Percentiles rank a stretch among this genome's conserved stretches.
These are phyloP conservation scores for Pachysolen tannophilus DNA, from an alignment of 805 yeast genomes.

Conservation along the genomic window DNA sequence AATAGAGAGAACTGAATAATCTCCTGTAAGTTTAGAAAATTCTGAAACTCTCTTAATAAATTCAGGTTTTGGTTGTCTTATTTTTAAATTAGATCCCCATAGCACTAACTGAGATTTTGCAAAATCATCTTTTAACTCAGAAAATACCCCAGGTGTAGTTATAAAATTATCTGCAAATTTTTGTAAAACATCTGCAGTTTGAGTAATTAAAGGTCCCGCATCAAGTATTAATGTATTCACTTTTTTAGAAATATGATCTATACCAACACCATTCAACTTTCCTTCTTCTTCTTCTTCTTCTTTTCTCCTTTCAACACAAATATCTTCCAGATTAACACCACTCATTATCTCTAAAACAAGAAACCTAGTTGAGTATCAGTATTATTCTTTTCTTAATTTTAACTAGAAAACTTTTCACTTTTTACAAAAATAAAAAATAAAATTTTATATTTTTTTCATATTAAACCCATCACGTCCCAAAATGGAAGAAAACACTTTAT, in stretches of 20 bases:
- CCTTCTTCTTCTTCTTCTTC: too few relatives aligned
- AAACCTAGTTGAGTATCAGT: too few relatives aligned
- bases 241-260: slow-evolving; percentile 17
- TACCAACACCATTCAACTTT: too few relatives aligned
- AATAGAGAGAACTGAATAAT: slow-evolving; percentile 74
- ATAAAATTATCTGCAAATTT: slow-evolving; percentile 63
- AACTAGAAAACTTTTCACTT: too few relatives aligned
- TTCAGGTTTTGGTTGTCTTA: slow-evolving; percentile 70
- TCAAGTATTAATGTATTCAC: slow-evolving; percentile 69
- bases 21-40: slow-evolving; percentile 88
- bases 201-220: slow-evolving; percentile 92
- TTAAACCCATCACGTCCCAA: background rate
- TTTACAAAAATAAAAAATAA: too few relatives aligned
- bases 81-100: slow-evolving; percentile 67
- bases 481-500: background rate
- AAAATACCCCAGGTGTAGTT: slow-evolving; percentile 88
- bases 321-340: too few relatives aligned
- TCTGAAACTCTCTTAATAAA: slow-evolving; percentile 58
- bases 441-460: too few relatives aligned
- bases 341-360: too few relatives aligned
- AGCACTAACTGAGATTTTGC: slow-evolving; percentile 71
- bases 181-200: slow-evolving; percentile 65
- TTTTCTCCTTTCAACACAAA: too few relatives aligned
- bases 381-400: too few relatives aligned
- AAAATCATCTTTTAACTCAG: slow-evolving; percentile 80